Base-by-base conservation (phyloP, 106 monocot genomes). In the Acorus gramineus region DNA sequence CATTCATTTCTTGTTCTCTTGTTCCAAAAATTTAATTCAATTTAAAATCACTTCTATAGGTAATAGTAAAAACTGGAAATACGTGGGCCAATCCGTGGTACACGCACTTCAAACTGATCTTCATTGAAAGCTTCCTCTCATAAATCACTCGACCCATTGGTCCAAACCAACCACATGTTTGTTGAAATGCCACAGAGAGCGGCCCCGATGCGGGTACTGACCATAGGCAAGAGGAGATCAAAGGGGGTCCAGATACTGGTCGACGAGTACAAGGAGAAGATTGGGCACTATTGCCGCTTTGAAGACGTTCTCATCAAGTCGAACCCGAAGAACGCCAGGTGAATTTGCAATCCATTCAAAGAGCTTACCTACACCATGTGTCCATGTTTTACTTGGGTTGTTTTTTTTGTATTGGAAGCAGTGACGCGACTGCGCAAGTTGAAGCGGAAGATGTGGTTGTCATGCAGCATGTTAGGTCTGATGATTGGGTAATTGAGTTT, bases 161-260 rank as follows among this genome's bases (percentile, higher is more conserved):
- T 2, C 12, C 10, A 1, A 57, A 47, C 52, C 44, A 46, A 61
- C 4, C 2, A 62, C 7, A 42, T 53, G 2, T 60, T 55, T 74
- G 8, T 10, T 73, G 28, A 61, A 6, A 61, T 66, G 3, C 28
- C 8, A 13, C 43, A 89, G 89, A 93, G 81, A 86, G 69, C 81
- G 42, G 74, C 86, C 8, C 93, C 93, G 9, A 63, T 89, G 10
- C 89, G 81, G 7, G 63, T 93, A 60, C 56, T 93, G 49, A 86
- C 89, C 3, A 73, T 86, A 7, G 79, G 93, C 62, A 93, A 86
- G 81, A 89, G 73, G 81, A 93, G 89, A 65, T 86, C 81, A 57
- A 69, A 73, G 79, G 93, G 93, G 52, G 67, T 74, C 45, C 89
- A 93, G 46, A 77, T 86, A 8, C 8, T 93, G 57, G 86, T 86